Evolutionary conservation across 2,329 filamentous ascomycete species (phyloP).

Genomic region (Podosphaera fusca): DNA sequence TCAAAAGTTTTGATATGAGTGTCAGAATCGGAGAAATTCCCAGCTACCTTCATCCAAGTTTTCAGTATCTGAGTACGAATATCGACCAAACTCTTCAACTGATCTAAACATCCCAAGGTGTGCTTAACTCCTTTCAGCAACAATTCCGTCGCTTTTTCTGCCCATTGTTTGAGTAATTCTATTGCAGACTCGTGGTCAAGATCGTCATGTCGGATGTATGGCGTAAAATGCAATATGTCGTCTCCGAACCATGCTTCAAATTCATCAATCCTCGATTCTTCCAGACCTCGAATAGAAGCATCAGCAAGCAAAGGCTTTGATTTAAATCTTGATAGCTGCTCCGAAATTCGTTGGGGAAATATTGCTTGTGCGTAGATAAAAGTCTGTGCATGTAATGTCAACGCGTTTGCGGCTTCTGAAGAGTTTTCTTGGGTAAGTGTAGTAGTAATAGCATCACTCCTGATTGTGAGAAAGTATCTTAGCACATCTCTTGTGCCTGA

Average conservation of each 20-base stretch:
- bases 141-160: constrained; percentile 31
- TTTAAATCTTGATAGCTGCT: constrained; percentile 46
- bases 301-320: constrained; percentile 50
- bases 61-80: constrained; percentile 48
- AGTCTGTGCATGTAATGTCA: constrained; percentile 55
- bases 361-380: constrained; percentile 55
- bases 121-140: constrained; percentile 38
- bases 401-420: constrained; percentile 31
- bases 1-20: constrained; percentile 41
- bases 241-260: constrained; percentile 60
- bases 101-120: constrained; percentile 32
- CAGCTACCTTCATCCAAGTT: constrained; percentile 50
- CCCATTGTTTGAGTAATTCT: constrained; percentile 40
- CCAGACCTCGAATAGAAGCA: constrained; percentile 35
- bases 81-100: constrained; percentile 46
- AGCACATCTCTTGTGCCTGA: constrained; percentile 61
- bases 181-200: constrained; percentile 35
- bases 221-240: constrained; percentile 65
- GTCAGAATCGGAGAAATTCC: constrained; percentile 41
- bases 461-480: constrained; percentile 51
- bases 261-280: constrained; percentile 54
- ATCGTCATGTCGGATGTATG: constrained; percentile 68
- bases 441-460: constrained; percentile 42
- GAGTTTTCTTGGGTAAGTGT: constrained; percentile 20
- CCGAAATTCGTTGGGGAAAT: constrained; percentile 47